Evolutionary conservation across 1,139 yeast species (phyloP), one percentile per base, ranked within the genome.

Genomic region (Yamadazyma oceani): DNA sequence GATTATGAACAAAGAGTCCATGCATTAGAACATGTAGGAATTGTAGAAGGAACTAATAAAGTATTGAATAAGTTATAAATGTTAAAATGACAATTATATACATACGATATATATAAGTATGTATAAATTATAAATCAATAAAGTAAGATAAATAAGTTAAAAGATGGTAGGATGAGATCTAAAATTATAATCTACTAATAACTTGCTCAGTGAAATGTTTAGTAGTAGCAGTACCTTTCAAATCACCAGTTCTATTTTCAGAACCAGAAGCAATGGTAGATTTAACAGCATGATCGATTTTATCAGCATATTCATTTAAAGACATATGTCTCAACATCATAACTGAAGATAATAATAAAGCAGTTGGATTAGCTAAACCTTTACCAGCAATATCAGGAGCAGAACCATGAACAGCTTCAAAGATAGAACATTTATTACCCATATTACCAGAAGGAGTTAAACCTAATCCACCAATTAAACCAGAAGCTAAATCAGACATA

Each of bases 321-420:
- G 87, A 83, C 97, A 92, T 89, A 77, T 92, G 97, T 77, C 95
- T 86, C 78, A 92, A 84, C 97, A 92, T 90, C 97, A 92, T 90
- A 61, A 89, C 89, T 37, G 97, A 90, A 35, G 97, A 88, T 64
- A 92, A 79, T 64, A 92, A 77, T 63, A 92, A 73, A 45, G 98
- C 98, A 48, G 97, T 92, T 72, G 98, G 98, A 81, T 92, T 92
- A 50, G 98, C 98, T 65, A 86, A 80, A 62, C 95, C 94, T 78
- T 90, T 88, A 61, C 97, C 97, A 48, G 97, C 96, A 60, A 90
- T 90, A 66, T 90, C 97, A 52, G 97, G 97, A 49, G 97, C 97
- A 43, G 97, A 48, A 65, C 98, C 97, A 69, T 92, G 97, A 60
- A 92, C 98, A 52, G 98, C 97, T 78, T 92, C 98, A 66, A 92